These are phyloP conservation scores for Cyclaneusma minus DNA, from an alignment of 2,329 filamentous ascomycete genomes.

Conservation along the genomic window DNA sequence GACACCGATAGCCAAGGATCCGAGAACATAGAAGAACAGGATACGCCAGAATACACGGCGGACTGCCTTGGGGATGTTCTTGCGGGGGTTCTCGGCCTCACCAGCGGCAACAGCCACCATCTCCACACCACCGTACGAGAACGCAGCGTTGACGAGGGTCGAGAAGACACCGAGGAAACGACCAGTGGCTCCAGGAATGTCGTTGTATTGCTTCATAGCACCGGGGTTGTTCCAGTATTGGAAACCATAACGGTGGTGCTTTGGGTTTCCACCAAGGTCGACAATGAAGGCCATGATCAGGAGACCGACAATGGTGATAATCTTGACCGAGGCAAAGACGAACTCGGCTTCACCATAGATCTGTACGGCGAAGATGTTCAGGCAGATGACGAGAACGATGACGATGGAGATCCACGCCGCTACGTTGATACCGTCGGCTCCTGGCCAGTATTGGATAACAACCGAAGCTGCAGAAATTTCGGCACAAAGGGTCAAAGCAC, in stretches of 20 bases:
- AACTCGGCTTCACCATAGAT: conserved; percentile 49
- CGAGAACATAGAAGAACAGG: conserved; percentile 60
- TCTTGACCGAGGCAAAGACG: conserved; percentile 39
- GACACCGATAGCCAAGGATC: conserved; percentile 57
- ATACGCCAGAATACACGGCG: conserved; percentile 70
- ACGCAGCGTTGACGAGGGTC: conserved; percentile 30
- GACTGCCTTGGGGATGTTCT: conserved; percentile 56
- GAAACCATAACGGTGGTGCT: conserved; percentile 58
- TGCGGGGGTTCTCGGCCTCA: conserved; percentile 55
- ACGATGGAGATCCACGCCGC: conserved; percentile 26
- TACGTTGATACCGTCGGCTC: conserved; percentile 14
- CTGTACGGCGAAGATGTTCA: conserved; percentile 42
- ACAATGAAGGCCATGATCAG: conserved; percentile 66
- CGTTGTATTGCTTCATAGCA: conserved; percentile 49
- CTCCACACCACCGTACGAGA: conserved; percentile 31
- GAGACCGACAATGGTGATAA: conserved; percentile 45
- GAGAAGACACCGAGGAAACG: conserved; percentile 56
- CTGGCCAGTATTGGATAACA: conserved; percentile 31
- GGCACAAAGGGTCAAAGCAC: conserved; percentile 22
- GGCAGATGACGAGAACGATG: conserved; percentile 15
- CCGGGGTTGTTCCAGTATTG: conserved; percentile 53
- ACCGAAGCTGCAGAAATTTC: conserved; percentile 33
- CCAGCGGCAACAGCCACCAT: conserved; percentile 36
- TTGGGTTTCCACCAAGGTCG: conserved; percentile 71
- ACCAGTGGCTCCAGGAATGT: conserved; percentile 50